Evolutionary conservation across 2,329 filamentous ascomycete species (phyloP).

Genomic region (Epichloe baconii): DNA sequence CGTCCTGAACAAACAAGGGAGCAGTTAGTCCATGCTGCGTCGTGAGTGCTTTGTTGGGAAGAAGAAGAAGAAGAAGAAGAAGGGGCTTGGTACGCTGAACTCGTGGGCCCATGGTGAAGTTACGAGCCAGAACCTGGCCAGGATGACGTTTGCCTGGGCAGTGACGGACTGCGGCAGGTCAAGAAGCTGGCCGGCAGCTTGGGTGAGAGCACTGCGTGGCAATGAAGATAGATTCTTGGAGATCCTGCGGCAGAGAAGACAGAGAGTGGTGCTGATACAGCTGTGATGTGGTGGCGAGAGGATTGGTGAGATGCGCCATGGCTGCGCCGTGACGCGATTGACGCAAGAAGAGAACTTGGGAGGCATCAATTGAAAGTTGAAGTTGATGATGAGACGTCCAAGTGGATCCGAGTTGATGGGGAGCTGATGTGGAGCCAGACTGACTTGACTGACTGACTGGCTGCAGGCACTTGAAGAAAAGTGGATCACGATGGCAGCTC

Average conservation of each 20-base stretch:
- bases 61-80: background rate
- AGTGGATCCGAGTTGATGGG: background rate
- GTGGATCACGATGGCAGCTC: background rate
- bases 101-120: constrained; percentile 43
- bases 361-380: background rate
- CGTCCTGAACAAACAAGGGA: constrained; percentile 39
- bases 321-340: background rate
- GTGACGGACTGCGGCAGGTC: constrained; percentile 76
- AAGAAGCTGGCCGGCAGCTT: constrained; percentile 68
- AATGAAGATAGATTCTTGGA: constrained; percentile 61
- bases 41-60: background rate
- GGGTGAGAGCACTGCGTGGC: constrained; percentile 60
- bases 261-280: constrained; percentile 43
- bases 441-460: background rate
- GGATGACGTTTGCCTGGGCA: constrained; percentile 69
- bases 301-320: constrained; percentile 55
- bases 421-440: too few species aligned
- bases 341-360: background rate
- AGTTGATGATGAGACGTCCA: background rate
- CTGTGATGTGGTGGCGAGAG: constrained; percentile 59
- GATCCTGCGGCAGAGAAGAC: constrained; percentile 48
- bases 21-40: background rate
- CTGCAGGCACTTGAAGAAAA: too few species aligned
- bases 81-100: constrained; percentile 32
- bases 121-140: constrained; percentile 67